Evolutionary conservation across 1,284 basidiomycete genomes (phyloP), one percentile per base, ranked within the genome.

Genomic region (Marasmius tenuissimus): DNA sequence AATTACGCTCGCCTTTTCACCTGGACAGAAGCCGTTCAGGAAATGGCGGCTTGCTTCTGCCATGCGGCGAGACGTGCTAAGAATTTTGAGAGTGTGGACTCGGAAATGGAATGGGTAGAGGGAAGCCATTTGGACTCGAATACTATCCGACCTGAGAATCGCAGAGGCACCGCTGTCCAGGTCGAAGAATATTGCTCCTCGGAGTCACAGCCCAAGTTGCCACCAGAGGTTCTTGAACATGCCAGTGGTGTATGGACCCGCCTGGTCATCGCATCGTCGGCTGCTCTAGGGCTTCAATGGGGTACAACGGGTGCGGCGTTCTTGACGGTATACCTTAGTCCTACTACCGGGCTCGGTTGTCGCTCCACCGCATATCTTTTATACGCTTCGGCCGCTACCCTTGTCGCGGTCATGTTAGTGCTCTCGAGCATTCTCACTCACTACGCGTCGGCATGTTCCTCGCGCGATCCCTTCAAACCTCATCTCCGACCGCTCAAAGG

Each of bases 281-380:
- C 75, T 22, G 71, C 75, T 2, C 58, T 79, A 5, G 59, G 63
- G 1, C 63, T 81, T 34, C 78, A 79, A 56, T 81, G 79, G 78
- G 73, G 73, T 0, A 80, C 79, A 0, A 71, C 74, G 0, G 67
- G 70, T 3, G 72, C 75, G 3, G 76, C 75, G 1, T 37, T 80
- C 33, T 66, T 81, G 4, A 67, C 70, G 0, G 66, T 70, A 8
- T 77, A 68, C 67, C 75, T 70, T 49, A 81, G 77, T 1, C 79
- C 79, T 3, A 78, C 80, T 4, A 3, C 39, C 71, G 74, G 74
- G 4, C 62, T 81, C 1, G 79, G 78, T 2, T 81, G 80, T 61
- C 75, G 78, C 48, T 77, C 77, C 3, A 70, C 72, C 0, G 64
- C 73, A 0, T 79, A 78, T 61, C 11, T 80, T 42, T 22, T 75